phyloP scores from a whole-genome alignment of 257 asterid genomes.

The Nicotiana paniculata region DNA sequence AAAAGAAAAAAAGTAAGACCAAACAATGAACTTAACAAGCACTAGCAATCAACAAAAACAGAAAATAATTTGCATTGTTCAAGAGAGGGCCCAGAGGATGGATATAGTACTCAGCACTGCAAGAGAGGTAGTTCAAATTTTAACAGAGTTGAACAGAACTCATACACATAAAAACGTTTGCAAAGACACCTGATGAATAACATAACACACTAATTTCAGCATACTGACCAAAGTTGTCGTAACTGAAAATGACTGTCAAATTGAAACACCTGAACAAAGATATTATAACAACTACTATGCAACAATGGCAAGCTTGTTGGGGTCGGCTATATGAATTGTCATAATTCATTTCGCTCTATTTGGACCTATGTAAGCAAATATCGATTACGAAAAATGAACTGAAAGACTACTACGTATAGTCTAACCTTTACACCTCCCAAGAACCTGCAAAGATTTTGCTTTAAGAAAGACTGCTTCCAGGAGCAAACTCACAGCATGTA shows the following conservation, averaged over 20 bases:
- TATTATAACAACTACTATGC: background rate
- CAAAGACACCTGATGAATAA: background rate
- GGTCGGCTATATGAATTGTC: background rate
- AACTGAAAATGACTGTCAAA: background rate
- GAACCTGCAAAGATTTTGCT: constrained; percentile 77
- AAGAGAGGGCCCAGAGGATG: background rate
- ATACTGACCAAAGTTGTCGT: background rate
- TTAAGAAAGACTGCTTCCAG: constrained; percentile 79
- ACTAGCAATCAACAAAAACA: background rate
- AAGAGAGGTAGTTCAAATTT: constrained; percentile 1
- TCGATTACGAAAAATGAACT: background rate
- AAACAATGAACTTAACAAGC: background rate
- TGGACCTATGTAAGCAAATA: background rate
- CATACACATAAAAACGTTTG: background rate
- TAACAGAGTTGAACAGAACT: background rate
- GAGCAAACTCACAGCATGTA: constrained; percentile 78
- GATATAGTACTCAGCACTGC: background rate
- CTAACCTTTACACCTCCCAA: constrained; percentile 82
- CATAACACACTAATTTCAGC: background rate
- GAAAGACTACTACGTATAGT: background rate
- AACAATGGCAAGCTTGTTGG: background rate
- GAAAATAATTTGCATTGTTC: background rate
- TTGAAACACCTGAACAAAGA: background rate
- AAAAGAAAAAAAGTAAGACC: background rate
- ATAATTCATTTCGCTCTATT: background rate